Evolutionary conservation across 495 filamentous ascomycete genomes (phyloP).

Genomic region (Trichoderma gamsii): DNA sequence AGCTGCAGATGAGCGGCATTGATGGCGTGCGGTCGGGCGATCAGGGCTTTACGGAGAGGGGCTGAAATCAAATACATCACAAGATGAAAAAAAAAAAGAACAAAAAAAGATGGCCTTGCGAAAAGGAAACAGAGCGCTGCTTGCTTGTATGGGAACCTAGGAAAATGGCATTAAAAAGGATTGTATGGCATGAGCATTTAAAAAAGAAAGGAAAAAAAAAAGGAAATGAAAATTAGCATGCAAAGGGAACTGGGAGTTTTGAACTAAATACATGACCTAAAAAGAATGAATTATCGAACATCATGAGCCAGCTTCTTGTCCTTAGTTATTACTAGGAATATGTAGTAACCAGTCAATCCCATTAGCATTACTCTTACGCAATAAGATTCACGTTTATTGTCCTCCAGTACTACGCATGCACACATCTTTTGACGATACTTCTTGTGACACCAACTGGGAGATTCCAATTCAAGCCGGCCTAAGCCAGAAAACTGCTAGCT

Average conservation of each 20-base stretch:
- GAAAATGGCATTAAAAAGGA: neutral
- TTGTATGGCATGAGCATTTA: neutral
- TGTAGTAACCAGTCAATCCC: no score
- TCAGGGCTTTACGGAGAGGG: constrained; percentile 27
- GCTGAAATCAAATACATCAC: neutral
- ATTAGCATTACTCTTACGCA: no score
- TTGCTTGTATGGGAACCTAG: neutral
- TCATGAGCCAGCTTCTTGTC: no score
- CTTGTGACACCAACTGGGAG: neutral
- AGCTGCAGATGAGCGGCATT: constrained; percentile 30
- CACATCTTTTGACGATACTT: neutral
- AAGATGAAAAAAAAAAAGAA: neutral
- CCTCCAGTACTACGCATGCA: neutral
- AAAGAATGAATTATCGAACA: no score
- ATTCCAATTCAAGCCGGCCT: constrained; percentile 16
- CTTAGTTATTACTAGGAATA: no score
- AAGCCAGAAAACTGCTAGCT: constrained; percentile 2
- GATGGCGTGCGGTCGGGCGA: constrained; percentile 18
- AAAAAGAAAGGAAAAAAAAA: neutral
- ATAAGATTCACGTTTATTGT: neutral
- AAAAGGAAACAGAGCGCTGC: neutral
- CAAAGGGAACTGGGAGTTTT: neutral
- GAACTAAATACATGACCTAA: neutral
- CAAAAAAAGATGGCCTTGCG: neutral
- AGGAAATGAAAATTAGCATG: neutral